Percentiles rank a stretch among this genome's conserved stretches.
Evolutionary conservation across 345 rosid species (phyloP).

Genomic region (Hibiscus syriacus): DNA sequence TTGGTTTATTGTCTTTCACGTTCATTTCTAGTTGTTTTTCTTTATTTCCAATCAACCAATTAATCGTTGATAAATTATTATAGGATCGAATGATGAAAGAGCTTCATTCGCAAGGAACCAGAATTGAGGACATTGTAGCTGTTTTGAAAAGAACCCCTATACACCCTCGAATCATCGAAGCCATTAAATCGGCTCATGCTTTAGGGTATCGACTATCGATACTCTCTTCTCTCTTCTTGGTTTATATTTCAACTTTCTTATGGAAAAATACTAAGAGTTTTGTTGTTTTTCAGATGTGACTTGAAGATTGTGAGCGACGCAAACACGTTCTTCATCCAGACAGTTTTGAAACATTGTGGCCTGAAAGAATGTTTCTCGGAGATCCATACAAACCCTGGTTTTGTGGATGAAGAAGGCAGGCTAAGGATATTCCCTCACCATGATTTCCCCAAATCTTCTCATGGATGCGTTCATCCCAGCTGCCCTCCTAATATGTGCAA

Average conservation of each 20-base stretch:
- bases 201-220: constrained; percentile 55
- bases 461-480: not conserved
- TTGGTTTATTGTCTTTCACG: too few relatives aligned
- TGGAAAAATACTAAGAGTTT: not conserved
- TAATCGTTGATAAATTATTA: not conserved
- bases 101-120: constrained; percentile 48
- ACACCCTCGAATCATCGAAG: constrained; percentile 60
- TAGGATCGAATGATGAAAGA: constrained; percentile 85
- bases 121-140: constrained; percentile 40
- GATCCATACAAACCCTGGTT: not conserved
- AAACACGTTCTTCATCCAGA: not conserved
- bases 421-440: not conserved
- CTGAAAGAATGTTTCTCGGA: not conserved
- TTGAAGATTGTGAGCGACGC: not conserved
- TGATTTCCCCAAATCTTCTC: not conserved
- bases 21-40: not conserved
- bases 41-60: not conserved
- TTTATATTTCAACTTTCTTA: not conserved
- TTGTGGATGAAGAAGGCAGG: not conserved
- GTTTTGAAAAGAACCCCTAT: constrained; percentile 43
- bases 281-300: not conserved
- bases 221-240: not conserved
- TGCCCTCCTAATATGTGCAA: not conserved
- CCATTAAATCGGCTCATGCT: constrained; percentile 69
- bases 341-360: not conserved